These are phyloP conservation scores for Lichtheimia corymbifera DNA, from an alignment of 371 early-diverging fungal genomes.

Conservation along the genomic window DNA sequence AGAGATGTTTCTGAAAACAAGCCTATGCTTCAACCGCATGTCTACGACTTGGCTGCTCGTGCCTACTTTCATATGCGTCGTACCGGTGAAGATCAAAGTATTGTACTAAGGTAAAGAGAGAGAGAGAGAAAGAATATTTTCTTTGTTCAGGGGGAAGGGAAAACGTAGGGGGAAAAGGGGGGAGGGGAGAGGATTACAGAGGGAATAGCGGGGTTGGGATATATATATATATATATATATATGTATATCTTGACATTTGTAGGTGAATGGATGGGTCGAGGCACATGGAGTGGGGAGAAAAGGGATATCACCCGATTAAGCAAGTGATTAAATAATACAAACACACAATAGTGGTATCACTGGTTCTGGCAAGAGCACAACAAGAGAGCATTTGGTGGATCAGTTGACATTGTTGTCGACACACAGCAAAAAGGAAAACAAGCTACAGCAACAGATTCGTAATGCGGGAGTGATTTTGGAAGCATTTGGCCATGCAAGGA, in stretches of 20 bases:
- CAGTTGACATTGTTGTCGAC: constrained; percentile 73
- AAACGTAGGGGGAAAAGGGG: not conserved
- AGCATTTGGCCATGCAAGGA: constrained; percentile 77
- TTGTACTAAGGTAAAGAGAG: constrained; percentile 55
- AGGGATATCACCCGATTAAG: not conserved
- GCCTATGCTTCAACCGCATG: constrained; percentile 53
- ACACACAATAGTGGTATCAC: constrained; percentile 67
- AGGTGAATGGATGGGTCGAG: not conserved
- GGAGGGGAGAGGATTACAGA: not conserved
- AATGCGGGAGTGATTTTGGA: constrained; percentile 70
- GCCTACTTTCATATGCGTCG: constrained; percentile 81
- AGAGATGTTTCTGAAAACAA: constrained; percentile 41
- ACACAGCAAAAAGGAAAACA: constrained; percentile 71
- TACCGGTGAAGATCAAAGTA: constrained; percentile 83
- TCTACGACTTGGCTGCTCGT: constrained; percentile 64
- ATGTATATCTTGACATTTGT: not conserved
- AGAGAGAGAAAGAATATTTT: not conserved
- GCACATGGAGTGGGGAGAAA: not conserved
- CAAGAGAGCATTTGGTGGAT: constrained; percentile 61
- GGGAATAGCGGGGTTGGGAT: not conserved
- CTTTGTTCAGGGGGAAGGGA: not conserved
- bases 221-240: no score
- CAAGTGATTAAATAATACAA: not conserved
- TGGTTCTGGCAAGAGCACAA: constrained; percentile 83
- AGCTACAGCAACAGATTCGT: constrained; percentile 70